Evolutionary conservation across 1,284 basidiomycete genomes (phyloP), one percentile per base, ranked within the genome.

Genomic region (Polyporus tsugae): DNA sequence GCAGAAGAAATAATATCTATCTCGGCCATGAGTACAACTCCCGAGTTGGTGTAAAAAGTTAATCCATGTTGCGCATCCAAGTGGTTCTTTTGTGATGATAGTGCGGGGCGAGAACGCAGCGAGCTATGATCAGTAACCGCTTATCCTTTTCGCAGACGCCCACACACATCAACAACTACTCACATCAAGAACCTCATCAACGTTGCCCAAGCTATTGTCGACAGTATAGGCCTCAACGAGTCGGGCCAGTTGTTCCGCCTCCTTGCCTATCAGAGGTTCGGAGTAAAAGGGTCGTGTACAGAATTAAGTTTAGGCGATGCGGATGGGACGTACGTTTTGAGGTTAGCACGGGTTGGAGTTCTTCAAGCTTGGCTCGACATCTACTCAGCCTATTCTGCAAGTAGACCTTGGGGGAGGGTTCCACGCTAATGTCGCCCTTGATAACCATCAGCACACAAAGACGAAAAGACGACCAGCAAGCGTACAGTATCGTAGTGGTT

Each of bases 351-450:
- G 89, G 83, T 19, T 75, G 78, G 17, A 94, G 75, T 72, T 95
- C 93, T 65, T 82, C 76, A 17, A 92, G 74, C 78, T 91, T 92
- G 46, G 79, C 80, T 66, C 86, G 84, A 65, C 86, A 87, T 65
- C 84, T 85, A 64, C 80, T 80, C n/a, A 95, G 83, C 71, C 90
- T 91, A 76, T 95, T 95, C 80, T 95, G 93, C 19, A 95, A 81
- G 75, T 92, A 87, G 2, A 93, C 83, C 78, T 93, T 94, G 0
- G 93, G 88, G 11, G 85, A 85, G 25, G 86, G 79, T 57, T 93
- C 92, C 29, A 89, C 78, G 72, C 82, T 90, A 78, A 94, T 86
- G 10, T 85, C 87, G 44, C 82, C 83, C 92, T 94, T 67, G 60
- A 65, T 53, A 25, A 63, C 29, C 42, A 64, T 64, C 60, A 68